Percentiles rank a stretch among this genome's conserved stretches.
Conservation (phyloP, 108 stramenopile genomes). For the Discostella stelligeroides region DNA sequence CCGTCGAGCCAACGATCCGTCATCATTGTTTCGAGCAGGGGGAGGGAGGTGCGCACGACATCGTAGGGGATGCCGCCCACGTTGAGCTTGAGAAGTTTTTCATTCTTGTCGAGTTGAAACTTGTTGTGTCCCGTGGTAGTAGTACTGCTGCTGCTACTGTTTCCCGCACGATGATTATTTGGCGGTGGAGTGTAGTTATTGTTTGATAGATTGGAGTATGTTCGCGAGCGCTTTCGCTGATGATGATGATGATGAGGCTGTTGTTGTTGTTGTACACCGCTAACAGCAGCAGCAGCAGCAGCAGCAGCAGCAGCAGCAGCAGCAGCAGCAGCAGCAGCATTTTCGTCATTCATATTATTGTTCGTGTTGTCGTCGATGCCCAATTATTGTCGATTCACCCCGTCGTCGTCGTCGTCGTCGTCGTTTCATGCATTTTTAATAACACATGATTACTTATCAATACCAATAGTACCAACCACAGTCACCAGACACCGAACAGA, state of each 20-base stretch:
- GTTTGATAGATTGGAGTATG: conserved; percentile 3
- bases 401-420: not conserved
- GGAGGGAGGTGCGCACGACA: conserved; percentile 33
- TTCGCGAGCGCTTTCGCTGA: conserved; percentile 12
- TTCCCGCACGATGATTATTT: not conserved
- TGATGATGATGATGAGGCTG: not conserved
- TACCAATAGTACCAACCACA: no score
- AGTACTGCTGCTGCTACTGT: not conserved
- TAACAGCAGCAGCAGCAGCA: no score
- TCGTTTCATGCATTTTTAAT: no score
- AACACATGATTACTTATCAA: no score
- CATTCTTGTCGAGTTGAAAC: conserved; percentile 8
- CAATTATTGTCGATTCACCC: not conserved
- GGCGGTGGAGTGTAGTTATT: conserved; percentile 3
- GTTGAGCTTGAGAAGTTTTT: conserved; percentile 39
- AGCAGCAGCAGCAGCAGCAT: no score
- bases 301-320: no score
- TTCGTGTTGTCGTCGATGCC: not conserved
- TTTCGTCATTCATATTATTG: no score
- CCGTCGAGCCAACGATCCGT: conserved; percentile 46
- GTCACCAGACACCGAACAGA: no score
- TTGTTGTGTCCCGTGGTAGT: not conserved
- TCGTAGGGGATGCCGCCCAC: conserved; percentile 49
- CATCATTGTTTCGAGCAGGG: conserved; percentile 47
- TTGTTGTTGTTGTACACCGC: not conserved